These are phyloP conservation scores for Coemansia sp. DNA, from an alignment of 192 early-diverging fungal genomes.

Conservation along the genomic window DNA sequence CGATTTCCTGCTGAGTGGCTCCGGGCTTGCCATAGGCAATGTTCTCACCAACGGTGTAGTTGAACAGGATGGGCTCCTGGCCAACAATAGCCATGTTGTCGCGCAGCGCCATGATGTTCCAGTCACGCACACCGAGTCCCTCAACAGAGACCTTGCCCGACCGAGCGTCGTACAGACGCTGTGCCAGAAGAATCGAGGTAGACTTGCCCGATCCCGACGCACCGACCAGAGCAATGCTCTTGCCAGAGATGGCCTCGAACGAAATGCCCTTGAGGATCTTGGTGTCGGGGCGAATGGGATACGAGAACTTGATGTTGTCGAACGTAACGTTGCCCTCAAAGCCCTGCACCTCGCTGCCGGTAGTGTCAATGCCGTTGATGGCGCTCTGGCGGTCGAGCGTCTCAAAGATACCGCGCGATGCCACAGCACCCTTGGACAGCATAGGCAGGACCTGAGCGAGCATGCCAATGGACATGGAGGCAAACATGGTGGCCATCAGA, in stretches of 20 bases:
- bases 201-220: constrained; percentile 82
- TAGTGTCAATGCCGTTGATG: constrained; percentile 52
- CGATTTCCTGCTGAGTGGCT: constrained; percentile 58
- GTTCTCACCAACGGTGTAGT: constrained; percentile 83
- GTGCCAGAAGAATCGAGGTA: constrained; percentile 58
- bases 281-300: constrained; percentile 61
- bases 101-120: constrained; percentile 68
- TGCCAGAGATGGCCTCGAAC: constrained; percentile 52
- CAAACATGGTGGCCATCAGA: constrained; percentile 68
- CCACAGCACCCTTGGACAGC: constrained; percentile 73
- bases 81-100: constrained; percentile 75
- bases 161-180: constrained; percentile 76
- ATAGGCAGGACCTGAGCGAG: constrained; percentile 59
- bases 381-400: constrained; percentile 65
- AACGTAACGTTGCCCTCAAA: constrained; percentile 53
- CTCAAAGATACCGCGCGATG: constrained; percentile 71
- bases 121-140: constrained; percentile 54
- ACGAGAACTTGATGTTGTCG: constrained; percentile 54
- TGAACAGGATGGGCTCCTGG: constrained; percentile 89
- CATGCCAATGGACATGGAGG: constrained; percentile 51
- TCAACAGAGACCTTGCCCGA: constrained; percentile 62
- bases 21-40: constrained; percentile 69
- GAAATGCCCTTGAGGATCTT: constrained; percentile 64
- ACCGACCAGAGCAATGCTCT: constrained; percentile 83
- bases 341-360: constrained; percentile 59